Conservation (phyloP, 768 basidiomycete genomes). For the Tricholoma furcatifolium region DNA sequence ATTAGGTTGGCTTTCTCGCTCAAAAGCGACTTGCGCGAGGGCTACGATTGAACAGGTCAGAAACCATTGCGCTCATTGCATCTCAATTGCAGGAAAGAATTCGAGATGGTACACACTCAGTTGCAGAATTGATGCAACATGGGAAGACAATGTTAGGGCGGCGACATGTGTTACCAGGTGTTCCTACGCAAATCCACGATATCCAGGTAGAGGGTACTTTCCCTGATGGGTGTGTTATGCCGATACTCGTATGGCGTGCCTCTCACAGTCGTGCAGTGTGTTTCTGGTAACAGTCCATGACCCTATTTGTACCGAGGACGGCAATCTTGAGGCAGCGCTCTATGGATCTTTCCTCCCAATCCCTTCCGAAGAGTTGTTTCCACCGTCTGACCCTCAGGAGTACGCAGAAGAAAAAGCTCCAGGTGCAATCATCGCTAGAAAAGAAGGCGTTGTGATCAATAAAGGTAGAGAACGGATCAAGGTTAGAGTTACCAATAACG, state of each 20-base stretch:
- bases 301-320: constrained; percentile 83
- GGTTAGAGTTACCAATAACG: constrained; percentile 83
- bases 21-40: constrained; percentile 97
- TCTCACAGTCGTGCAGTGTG: constrained; percentile 42
- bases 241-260: constrained; percentile 1
- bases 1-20: constrained; percentile 80
- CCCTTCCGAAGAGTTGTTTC: constrained; percentile 67
- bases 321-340: constrained; percentile 80
- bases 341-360: constrained; percentile 92
- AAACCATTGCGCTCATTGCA: constrained; percentile 88
- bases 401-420: constrained; percentile 59
- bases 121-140: constrained; percentile 89
- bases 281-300: constrained; percentile 98
- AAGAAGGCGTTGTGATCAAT: constrained; percentile 74
- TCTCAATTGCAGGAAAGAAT: constrained; percentile 93
- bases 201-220: constrained; percentile 97
- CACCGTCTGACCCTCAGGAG: constrained; percentile 44
- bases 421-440: constrained; percentile 71
- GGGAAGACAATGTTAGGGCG: constrained; percentile 88
- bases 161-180: constrained; percentile 84
- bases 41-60: constrained; percentile 79
- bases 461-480: constrained; percentile 64
- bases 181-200: constrained; percentile 73
- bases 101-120: constrained; percentile 84
- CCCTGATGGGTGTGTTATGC: constrained; percentile 63